These are phyloP conservation scores for Colletotrichum coccodes DNA, from an alignment of 2,329 filamentous ascomycete genomes.

Conservation along the genomic window DNA sequence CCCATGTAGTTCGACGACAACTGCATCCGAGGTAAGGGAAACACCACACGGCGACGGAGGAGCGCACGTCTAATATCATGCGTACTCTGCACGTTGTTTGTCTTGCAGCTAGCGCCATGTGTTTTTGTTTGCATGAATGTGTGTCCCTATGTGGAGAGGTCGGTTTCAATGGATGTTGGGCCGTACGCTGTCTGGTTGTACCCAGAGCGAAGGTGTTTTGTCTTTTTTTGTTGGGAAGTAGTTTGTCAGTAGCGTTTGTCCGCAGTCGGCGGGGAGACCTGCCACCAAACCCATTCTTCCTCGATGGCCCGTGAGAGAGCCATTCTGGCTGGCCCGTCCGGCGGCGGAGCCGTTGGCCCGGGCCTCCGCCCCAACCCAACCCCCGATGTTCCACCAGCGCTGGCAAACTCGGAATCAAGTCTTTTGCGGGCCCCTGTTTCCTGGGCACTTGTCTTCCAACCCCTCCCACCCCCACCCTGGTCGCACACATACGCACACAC, in stretches of 20 bases:
- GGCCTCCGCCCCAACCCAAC: constrained; percentile 26
- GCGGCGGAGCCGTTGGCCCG: constrained; percentile 31
- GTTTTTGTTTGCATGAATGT: background rate
- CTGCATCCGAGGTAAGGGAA: background rate
- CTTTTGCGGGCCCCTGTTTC: background rate
- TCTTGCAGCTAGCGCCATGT: no score
- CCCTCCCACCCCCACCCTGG: no score
- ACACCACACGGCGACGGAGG: background rate
- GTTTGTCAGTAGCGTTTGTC: background rate
- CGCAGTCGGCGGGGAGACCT: no score
- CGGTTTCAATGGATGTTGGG: no score
- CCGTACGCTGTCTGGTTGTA: no score
- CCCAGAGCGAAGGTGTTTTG: background rate
- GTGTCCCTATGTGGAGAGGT: background rate
- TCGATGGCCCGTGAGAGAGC: no score
- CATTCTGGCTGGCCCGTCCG: background rate
- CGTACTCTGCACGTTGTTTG: background rate
- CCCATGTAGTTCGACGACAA: background rate
- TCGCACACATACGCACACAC: no score
- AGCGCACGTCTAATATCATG: background rate
- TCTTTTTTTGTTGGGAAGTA: background rate
- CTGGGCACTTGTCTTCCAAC: no score
- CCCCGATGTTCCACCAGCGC: no score
- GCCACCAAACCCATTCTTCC: no score
- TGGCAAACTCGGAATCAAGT: no score